Conservation (phyloP, 768 basidiomycete genomes). For the Bullera alba region DNA sequence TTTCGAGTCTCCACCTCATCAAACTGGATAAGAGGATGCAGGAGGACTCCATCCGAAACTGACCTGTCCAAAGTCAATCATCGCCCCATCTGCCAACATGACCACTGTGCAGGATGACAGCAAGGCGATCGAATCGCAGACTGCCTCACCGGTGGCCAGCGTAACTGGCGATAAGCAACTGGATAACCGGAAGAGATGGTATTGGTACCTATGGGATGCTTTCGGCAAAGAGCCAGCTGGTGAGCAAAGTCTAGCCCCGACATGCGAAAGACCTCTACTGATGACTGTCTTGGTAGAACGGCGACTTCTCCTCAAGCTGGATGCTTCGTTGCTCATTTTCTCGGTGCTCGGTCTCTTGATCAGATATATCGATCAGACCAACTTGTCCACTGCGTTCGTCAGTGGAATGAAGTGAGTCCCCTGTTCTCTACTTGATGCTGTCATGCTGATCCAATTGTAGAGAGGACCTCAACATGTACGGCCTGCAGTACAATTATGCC, state of each 20-base stretch:
- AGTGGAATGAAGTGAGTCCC: conserved; percentile 14
- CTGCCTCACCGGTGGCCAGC: too few species aligned
- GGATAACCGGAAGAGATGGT: too few species aligned
- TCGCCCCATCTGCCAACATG: too few species aligned
- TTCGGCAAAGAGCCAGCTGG: conserved; percentile 11
- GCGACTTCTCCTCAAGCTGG: conserved; percentile 9
- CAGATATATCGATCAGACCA: conserved; percentile 10
- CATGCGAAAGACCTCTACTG: too few species aligned
- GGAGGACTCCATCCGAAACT: too few species aligned
- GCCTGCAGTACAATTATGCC: conserved; percentile 8
- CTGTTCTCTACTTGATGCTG: neutral
- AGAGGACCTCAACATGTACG: conserved; percentile 16
- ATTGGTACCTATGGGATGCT: conserved; percentile 25
- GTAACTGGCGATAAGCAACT: too few species aligned
- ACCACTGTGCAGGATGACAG: too few species aligned
- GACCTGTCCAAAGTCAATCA: too few species aligned
- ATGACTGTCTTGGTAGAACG: conserved; percentile 2
- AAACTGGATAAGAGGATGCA: too few species aligned
- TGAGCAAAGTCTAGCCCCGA: neutral
- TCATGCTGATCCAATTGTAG: too few species aligned
- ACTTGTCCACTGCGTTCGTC: conserved; percentile 9
- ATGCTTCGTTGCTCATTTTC: conserved; percentile 12
- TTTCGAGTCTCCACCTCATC: too few species aligned
- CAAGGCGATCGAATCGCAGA: too few species aligned
- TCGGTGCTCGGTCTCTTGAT: conserved; percentile 9